Evolutionary conservation across 2,329 filamentous ascomycete species (phyloP).

Genomic region (Shiraia bambusicola): DNA sequence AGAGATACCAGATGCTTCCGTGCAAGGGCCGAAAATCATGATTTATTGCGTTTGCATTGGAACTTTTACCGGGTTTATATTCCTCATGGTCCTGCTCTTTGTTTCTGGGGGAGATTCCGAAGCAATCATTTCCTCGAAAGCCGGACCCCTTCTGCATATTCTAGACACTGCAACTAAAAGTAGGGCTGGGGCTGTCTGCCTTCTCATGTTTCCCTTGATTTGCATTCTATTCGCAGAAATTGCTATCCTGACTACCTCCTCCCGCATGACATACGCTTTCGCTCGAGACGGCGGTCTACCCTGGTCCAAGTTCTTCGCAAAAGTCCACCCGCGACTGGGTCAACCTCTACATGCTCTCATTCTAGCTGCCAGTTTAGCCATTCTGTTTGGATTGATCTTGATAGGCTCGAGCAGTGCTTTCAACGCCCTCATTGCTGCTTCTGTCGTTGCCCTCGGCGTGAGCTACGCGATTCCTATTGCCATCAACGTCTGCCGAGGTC

Average conservation of each 20-base stretch:
- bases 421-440: constrained; percentile 69
- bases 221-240: constrained; percentile 66
- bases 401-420: constrained; percentile 68
- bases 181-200: constrained; percentile 62
- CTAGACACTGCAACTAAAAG: constrained; percentile 63
- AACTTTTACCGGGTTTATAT: constrained; percentile 63
- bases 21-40: constrained; percentile 67
- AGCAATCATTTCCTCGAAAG: constrained; percentile 56
- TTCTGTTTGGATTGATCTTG: constrained; percentile 70
- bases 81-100: constrained; percentile 64
- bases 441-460: constrained; percentile 70
- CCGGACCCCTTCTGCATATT: constrained; percentile 63
- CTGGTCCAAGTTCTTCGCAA: constrained; percentile 60
- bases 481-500: constrained; percentile 67
- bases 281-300: constrained; percentile 68
- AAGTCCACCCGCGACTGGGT: constrained; percentile 61
- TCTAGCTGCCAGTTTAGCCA: constrained; percentile 61
- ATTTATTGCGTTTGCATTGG: constrained; percentile 65
- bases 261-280: constrained; percentile 68
- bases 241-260: constrained; percentile 66
- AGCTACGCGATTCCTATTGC: constrained; percentile 74
- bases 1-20: constrained; percentile 60
- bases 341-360: constrained; percentile 68
- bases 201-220: constrained; percentile 67
- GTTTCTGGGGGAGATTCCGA: constrained; percentile 59